A percentile compares a stretch with the other conserved stretches of the same genome.
Evolutionary conservation across 805 yeast species (phyloP).

Genomic region (Ogataea trehaloabstinens): DNA sequence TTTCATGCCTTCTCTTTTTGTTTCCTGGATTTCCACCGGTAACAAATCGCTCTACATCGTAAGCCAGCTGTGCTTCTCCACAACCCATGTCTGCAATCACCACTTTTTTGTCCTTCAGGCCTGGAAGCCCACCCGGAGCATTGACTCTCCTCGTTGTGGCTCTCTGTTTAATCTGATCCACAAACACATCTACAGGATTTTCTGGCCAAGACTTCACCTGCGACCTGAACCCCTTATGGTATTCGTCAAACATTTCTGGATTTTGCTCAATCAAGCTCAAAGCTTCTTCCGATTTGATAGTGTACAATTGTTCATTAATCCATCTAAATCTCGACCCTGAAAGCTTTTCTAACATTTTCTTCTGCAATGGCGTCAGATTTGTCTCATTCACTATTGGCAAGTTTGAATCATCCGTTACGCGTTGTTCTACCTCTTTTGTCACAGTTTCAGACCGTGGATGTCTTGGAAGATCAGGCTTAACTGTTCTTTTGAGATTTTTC

Average conservation of each 20-base stretch:
- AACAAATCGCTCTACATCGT: constrained; percentile 55
- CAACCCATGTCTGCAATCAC: constrained; percentile 98
- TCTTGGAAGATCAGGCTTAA: not conserved
- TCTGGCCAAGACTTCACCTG: constrained; percentile 99
- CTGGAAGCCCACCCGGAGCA: constrained; percentile 96
- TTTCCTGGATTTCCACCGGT: constrained; percentile 29
- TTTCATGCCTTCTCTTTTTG: constrained; percentile 18
- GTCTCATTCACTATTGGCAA: not conserved
- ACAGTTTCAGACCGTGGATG: not conserved
- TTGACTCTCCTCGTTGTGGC: constrained; percentile 61
- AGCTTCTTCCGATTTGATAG: constrained; percentile 77
- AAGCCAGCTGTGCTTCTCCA: constrained; percentile 90
- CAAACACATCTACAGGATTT: constrained; percentile 93
- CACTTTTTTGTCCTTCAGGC: constrained; percentile 54
- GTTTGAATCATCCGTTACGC: not conserved
- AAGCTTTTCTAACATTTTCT: constrained; percentile 91
- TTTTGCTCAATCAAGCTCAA: constrained; percentile 68
- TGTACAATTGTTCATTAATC: constrained; percentile 97
- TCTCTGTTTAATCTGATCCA: constrained; percentile 61
- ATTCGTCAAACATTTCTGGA: constrained; percentile 88
- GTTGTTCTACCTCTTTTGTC: not conserved
- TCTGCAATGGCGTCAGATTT: constrained; percentile 81
- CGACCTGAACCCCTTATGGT: constrained; percentile 91
- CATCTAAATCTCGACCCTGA: constrained; percentile 96
- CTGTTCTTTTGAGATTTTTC: constrained; percentile 4